Percentiles rank a stretch among this genome's conserved stretches.
These are phyloP conservation scores for Xylaria sp. DNA, from an alignment of 2,329 filamentous ascomycete genomes.

Conservation along the genomic window DNA sequence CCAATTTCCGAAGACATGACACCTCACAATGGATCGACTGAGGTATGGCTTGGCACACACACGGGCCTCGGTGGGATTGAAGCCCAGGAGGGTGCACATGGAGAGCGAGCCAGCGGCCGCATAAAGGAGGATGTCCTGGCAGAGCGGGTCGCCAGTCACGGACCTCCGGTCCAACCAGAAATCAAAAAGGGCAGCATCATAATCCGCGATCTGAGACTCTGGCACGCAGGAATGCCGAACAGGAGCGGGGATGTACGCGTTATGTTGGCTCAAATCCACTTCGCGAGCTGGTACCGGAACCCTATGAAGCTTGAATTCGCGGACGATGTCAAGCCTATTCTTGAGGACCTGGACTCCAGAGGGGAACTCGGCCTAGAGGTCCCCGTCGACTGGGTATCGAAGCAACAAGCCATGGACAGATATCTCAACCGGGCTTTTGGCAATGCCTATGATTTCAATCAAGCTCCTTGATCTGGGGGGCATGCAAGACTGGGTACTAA, in stretches of 20 bases:
- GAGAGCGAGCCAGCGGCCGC: slow-evolving; percentile 62
- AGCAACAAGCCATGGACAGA: slow-evolving; percentile 54
- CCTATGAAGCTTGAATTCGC: slow-evolving; percentile 66
- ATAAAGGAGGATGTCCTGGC: slow-evolving; percentile 58
- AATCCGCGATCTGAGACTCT: slow-evolving; percentile 69
- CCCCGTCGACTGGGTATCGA: slow-evolving; percentile 60
- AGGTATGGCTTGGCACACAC: slow-evolving; percentile 70
- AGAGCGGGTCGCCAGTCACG: slow-evolving; percentile 50
- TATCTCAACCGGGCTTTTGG: slow-evolving; percentile 69
- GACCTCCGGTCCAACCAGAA: slow-evolving; percentile 60
- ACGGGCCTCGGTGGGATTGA: slow-evolving; percentile 45
- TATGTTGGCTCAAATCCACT: slow-evolving; percentile 71
- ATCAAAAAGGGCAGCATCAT: slow-evolving; percentile 67
- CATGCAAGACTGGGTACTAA: too few species aligned
- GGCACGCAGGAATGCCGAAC: slow-evolving; percentile 74
- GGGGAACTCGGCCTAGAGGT: slow-evolving; percentile 57
- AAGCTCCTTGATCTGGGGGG: slow-evolving; percentile 48
- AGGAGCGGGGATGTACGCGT: slow-evolving; percentile 60
- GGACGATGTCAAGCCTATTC: slow-evolving; percentile 58
- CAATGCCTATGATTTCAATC: slow-evolving; percentile 71
- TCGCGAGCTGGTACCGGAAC: slow-evolving; percentile 68
- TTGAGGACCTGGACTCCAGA: slow-evolving; percentile 53
- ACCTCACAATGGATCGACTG: slow-evolving; percentile 65
- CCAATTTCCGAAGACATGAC: slow-evolving; percentile 52
- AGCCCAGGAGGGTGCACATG: slow-evolving; percentile 62